phyloP scores from a whole-genome alignment of 768 basidiomycete species.

The Exsudoporus frostii region DNA sequence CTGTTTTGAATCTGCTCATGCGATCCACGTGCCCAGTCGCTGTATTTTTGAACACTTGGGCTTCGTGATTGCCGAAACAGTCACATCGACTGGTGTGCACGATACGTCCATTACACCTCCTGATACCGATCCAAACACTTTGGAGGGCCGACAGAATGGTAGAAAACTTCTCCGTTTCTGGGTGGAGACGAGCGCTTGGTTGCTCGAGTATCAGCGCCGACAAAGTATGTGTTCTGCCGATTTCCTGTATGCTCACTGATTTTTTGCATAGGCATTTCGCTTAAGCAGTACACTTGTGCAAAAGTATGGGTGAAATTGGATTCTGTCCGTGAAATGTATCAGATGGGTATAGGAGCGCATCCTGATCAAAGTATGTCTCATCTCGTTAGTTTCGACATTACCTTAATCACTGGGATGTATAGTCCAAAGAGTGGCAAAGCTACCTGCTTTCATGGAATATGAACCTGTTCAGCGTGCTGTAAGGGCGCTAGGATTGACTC shows the following conservation, averaged over 20 bases:
- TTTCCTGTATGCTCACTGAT: constrained; percentile 11
- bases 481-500: constrained; percentile 60
- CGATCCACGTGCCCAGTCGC: constrained; percentile 27
- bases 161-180: constrained; percentile 72
- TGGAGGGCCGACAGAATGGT: constrained; percentile 49
- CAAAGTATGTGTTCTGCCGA: constrained; percentile 35
- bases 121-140: constrained; percentile 42
- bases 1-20: constrained; percentile 9
- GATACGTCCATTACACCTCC: constrained; percentile 56
- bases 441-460: constrained; percentile 40
- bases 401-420: constrained; percentile 12
- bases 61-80: constrained; percentile 30
- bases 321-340: constrained; percentile 66
- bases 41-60: constrained; percentile 42
- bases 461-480: constrained; percentile 40
- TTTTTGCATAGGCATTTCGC: constrained; percentile 37
- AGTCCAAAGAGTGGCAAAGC: constrained; percentile 56
- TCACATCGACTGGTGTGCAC: constrained; percentile 24
- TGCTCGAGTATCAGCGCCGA: constrained; percentile 52
- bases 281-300: constrained; percentile 43
- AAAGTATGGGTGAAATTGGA: constrained; percentile 51
- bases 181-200: constrained; percentile 72
- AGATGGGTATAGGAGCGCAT: constrained; percentile 71
- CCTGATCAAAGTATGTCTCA: constrained; percentile 63
- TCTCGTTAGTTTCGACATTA: not conserved